These are phyloP conservation scores for Pistacia atlantica DNA, from an alignment of 345 rosid species.

Conservation along the genomic window DNA sequence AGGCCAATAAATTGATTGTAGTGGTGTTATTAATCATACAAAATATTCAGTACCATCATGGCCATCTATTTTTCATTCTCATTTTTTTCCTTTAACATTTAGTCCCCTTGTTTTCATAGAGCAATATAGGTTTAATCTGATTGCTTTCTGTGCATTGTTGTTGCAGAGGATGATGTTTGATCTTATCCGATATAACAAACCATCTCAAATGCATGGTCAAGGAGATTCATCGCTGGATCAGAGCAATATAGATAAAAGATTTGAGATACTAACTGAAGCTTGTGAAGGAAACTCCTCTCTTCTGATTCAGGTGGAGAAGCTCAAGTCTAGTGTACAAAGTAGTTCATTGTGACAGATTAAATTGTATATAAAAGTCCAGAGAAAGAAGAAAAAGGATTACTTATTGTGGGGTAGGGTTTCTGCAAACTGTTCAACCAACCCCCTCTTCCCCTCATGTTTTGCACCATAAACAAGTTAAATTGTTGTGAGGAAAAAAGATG, in stretches of 20 bases:
- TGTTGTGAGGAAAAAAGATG: too few relatives aligned
- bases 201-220: conserved; percentile 19
- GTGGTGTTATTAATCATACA: neutral
- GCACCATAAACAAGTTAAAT: too few relatives aligned
- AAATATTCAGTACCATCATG: neutral
- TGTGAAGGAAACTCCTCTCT: conserved; percentile 68
- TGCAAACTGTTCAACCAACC: too few relatives aligned
- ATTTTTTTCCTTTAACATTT: neutral
- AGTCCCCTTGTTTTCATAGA: neutral
- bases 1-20: neutral
- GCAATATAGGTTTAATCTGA: neutral
- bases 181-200: conserved; percentile 44
- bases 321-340: conserved; percentile 31
- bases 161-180: conserved; percentile 74
- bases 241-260: conserved; percentile 32
- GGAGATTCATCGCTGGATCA: conserved; percentile 23
- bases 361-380: neutral
- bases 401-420: neutral
- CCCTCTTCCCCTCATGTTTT: too few relatives aligned
- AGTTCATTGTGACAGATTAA: neutral
- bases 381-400: neutral
- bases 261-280: conserved; percentile 54
- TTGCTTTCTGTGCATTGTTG: conserved; percentile 9
- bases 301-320: conserved; percentile 57
- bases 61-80: neutral